phyloP scores from a whole-genome alignment of 2,329 filamentous ascomycete genomes.

The Colletotrichum chlorophyti region DNA sequence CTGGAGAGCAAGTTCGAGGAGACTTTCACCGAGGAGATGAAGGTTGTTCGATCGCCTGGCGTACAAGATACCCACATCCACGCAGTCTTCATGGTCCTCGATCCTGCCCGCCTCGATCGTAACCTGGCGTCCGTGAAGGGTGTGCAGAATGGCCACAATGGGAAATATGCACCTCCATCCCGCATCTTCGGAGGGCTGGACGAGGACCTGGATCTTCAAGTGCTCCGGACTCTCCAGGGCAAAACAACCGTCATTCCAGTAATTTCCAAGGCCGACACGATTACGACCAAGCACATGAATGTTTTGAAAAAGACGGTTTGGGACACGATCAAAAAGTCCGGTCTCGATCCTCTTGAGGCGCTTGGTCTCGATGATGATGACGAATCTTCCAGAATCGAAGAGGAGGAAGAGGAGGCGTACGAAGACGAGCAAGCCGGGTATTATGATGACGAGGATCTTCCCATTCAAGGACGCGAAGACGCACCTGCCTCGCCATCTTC shows the following conservation, averaged over 20 bases:
- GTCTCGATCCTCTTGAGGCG: constrained; percentile 86
- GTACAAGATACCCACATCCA: constrained; percentile 97
- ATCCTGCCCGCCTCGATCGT: constrained; percentile 83
- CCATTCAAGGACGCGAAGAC: constrained; percentile 41
- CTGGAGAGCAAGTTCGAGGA: constrained; percentile 98
- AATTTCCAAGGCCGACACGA: constrained; percentile 95
- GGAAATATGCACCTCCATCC: constrained; percentile 49
- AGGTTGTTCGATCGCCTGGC: constrained; percentile 91
- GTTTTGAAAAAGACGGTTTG: constrained; percentile 91
- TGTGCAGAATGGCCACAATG: constrained; percentile 57
- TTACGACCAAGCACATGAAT: constrained; percentile 94
- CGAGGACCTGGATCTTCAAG: constrained; percentile 88
- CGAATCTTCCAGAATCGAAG: constrained; percentile 61
- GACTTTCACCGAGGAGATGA: constrained; percentile 96
- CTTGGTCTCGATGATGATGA: constrained; percentile 83
- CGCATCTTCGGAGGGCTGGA: constrained; percentile 75
- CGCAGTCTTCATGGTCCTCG: constrained; percentile 89
- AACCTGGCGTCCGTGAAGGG: constrained; percentile 75
- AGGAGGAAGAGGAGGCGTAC: constrained; percentile 56
- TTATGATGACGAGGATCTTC: constrained; percentile 45
- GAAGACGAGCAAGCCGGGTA: constrained; percentile 36
- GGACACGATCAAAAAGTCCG: constrained; percentile 83
- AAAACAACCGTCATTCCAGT: constrained; percentile 97
- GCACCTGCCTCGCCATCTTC: constrained; percentile 44
- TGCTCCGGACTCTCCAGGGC: constrained; percentile 84